Base-by-base conservation (phyloP, 2,329 filamentous ascomycete genomes). In the Ophiostoma himal-ulmi region DNA sequence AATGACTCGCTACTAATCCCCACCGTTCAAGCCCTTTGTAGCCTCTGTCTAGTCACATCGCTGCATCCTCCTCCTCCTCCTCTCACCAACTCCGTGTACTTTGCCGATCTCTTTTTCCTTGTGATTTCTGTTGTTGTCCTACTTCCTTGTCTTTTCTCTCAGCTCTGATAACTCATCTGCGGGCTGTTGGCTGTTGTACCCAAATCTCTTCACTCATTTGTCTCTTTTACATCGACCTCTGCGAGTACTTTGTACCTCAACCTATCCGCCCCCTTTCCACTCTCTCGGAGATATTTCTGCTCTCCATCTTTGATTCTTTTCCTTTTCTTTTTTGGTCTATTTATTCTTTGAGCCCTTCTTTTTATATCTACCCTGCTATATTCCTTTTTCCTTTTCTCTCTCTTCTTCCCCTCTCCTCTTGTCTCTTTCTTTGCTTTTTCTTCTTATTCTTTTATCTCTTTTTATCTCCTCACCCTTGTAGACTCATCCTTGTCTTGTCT, bases 391-490 rank as follows among this genome's bases (percentile, higher is more conserved):
- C 14, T 60, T 8, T 68, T 26, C 34, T 13, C 17, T 69, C 20
- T 62, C 57, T 62, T 62, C 17, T 60, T 62, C 26, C 57, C 7
- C 26, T 30, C 14, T 11, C n/a, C 57, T 34, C 26, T 20, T 17
- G 14, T 62, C 57, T 52, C 20, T 52, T 62, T 34, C 26, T 34
- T 34, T 34, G 6, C 13, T 17, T 20, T 62, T 62, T 57, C 7
- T 54, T 60, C 54, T 17, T 22, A 41, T 62, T 44, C 11, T 71
- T 26, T 67, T 57, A 30, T 30, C 65, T 34, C 48, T 26, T 68
- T 60, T 67, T 34, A 30, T 62, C 26, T 30, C 13, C 2, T 34
- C 5, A 34, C 26, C 26, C 57, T 34, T 60, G 26, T 60, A 6
- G 6, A 34, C 22, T 62, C 57, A 57, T 26, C 52, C 52, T 57